Conservation (phyloP, 805 yeast species). For the Schizosaccharomyces cryophilus region DNA sequence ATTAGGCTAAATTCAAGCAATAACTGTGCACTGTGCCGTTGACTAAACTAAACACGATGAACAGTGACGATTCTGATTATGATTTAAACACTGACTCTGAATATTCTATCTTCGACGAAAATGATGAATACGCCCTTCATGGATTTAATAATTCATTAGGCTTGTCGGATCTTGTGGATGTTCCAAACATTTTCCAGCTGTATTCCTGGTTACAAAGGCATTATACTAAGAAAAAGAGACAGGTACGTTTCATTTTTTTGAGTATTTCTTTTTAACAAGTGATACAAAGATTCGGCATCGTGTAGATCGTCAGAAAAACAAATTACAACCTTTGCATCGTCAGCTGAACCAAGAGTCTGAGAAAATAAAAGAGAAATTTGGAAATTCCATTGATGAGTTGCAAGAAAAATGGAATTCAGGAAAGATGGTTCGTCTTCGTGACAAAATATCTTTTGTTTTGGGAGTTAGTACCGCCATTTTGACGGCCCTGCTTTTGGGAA, state of each 20-base stretch:
- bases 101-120: neutral
- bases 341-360: constrained; percentile 13
- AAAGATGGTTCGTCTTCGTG: constrained; percentile 22
- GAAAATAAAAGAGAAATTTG: constrained; percentile 9
- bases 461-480: constrained; percentile 44
- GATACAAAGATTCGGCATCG: neutral
- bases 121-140: neutral
- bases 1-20: no score
- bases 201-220: neutral
- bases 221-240: neutral
- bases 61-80: neutral
- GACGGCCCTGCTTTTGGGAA: constrained; percentile 56
- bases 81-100: neutral
- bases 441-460: constrained; percentile 57
- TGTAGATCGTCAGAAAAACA: neutral
- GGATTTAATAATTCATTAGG: neutral
- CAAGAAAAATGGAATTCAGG: constrained; percentile 12
- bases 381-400: constrained; percentile 12
- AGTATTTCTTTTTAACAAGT: no score
- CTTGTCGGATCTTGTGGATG: neutral
- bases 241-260: neutral
- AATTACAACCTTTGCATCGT: neutral
- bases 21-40: no score
- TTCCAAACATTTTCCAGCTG: neutral
- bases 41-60: neutral